Base-by-base conservation (phyloP, 176 grass and related monocot genomes). In the Oryza australiensis region DNA sequence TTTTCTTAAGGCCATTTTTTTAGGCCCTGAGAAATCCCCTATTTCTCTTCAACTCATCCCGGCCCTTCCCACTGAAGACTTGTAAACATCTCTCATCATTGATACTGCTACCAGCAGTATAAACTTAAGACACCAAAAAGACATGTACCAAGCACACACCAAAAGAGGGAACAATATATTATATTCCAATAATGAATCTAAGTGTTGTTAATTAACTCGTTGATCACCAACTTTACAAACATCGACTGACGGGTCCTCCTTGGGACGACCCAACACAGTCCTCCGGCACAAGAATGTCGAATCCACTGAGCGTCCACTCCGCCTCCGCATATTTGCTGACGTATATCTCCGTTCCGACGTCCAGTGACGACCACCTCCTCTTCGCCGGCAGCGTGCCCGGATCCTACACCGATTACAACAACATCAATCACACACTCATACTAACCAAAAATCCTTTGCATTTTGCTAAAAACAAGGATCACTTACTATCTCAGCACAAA, bases 301-400 rank as follows among this genome's bases (percentile, higher is more conserved):
- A 97, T 28, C 85, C 90, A 11, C 88, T 92, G 2, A 94, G 68
- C 29, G 86, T 89, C 94, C 94, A 97, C 86, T 97, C 94, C 0
- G 91, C 94, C 68, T 76, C 87, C 6, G 75, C 92, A 2, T 59
- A 28, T 9, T 85, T 12, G 16, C 88, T 91, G 9, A 84, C 14
- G 33, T 92, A 97, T 8, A 97, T 94, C 88, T 97, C 95, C 13
- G 92, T 91, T 26, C 94, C 94, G 30, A 97, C 94, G 71, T 97
- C 95, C 2, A 97, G 85, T 23, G 95, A 97, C 66, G 92, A 82
- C 95, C 95, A 97, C 22, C 60, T 60, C 71, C 92, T 85, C 78
- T 0, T 91, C 0, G 90, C 95, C n/a, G 92, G 53, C n/a, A 86
- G 63, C 10, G 92, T 92, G 20, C 66, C 78, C 0, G 92, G 88